Percentiles rank a stretch among this genome's conserved stretches.
Evolutionary conservation across 805 yeast genomes (phyloP).

Genomic region (Geotrichum ghanense): DNA sequence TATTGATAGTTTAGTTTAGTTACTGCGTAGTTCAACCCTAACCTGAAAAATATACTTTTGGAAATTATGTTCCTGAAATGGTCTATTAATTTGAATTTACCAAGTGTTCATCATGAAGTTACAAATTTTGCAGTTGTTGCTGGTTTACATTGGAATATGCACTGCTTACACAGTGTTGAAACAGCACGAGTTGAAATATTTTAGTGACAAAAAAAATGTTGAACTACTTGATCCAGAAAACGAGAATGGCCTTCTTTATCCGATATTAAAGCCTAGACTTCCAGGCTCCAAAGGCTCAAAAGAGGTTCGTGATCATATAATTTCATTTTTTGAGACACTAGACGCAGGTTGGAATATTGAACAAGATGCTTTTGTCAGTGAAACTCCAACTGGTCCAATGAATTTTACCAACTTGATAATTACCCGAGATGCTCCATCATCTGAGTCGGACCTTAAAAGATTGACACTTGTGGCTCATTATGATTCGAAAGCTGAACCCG

Average conservation of each 20-base stretch:
- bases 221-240: slow-evolving; percentile 9
- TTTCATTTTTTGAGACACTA: slow-evolving; percentile 23
- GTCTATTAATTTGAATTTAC: too few relatives aligned
- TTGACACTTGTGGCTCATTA: slow-evolving; percentile 42
- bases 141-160: background rate
- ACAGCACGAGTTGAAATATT: background rate
- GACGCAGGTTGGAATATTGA: slow-evolving; percentile 17
- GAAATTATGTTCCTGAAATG: too few relatives aligned
- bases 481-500: slow-evolving; percentile 38
- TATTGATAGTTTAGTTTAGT: too few relatives aligned
- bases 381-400: slow-evolving; percentile 28
- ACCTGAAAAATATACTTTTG: too few relatives aligned
- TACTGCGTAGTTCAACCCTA: too few relatives aligned
- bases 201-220: slow-evolving; percentile 7
- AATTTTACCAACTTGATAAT: slow-evolving; percentile 25
- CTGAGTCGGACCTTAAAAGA: slow-evolving; percentile 18
- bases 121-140: background rate
- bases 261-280: slow-evolving; percentile 25
- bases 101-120: too few relatives aligned
- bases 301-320: slow-evolving; percentile 29
- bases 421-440: slow-evolving; percentile 17
- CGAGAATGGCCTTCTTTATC: slow-evolving; percentile 17
- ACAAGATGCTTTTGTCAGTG: slow-evolving; percentile 23
- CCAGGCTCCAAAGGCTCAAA: slow-evolving; percentile 35
- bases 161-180: background rate